Evolutionary conservation across 768 basidiomycete species (phyloP), one percentile per base, ranked within the genome.

Genomic region (Lactarius akahatsu): DNA sequence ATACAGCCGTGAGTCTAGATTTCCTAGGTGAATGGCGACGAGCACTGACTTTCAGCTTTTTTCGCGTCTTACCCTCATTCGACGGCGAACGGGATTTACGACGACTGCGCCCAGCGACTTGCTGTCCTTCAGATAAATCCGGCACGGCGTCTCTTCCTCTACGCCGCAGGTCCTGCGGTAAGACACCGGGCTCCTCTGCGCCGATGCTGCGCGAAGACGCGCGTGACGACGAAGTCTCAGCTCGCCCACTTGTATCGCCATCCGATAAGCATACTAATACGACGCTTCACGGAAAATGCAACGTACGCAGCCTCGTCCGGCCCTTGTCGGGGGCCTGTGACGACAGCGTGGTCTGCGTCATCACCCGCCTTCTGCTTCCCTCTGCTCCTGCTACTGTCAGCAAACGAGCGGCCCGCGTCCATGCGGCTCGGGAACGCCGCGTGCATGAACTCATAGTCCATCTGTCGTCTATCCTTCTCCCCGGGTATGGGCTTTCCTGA

Each of bases 381-480:
- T 26, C 58, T 68, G 38, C 58, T 38, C 16, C 47, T 54, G 23
- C 18, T 38, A 11, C 18, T 38, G 9, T 38, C 38, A 10, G 57
- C 18, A n/a, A 70, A 11, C n/a, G 55, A n/a, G 5, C 60, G 52
- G 10, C 68, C 68, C 11, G 68, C 68, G 23, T 65, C 59, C 45
- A 71, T 50, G 20, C 70, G 70, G 20, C 68, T 63, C 52, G 52
- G 40, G 26, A 71, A 71, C 13, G 65, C 65, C 18, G 68, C 61
- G 30, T 71, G 65, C 64, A 70, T 43, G 36, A 69, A 69, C 28
- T 69, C 68, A 34, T 60, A 63, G 20, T 66, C 68, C 70, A 69
- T 69, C 40, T 69, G 16, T 43, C 28, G 57, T 18, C 30, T 62
- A 34, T 65, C 65, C 26, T 34, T 62, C 38, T 71, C 62, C 10